phyloP scores from a whole-genome alignment of 2,329 filamentous ascomycete genomes.

The Phialophora expanda region DNA sequence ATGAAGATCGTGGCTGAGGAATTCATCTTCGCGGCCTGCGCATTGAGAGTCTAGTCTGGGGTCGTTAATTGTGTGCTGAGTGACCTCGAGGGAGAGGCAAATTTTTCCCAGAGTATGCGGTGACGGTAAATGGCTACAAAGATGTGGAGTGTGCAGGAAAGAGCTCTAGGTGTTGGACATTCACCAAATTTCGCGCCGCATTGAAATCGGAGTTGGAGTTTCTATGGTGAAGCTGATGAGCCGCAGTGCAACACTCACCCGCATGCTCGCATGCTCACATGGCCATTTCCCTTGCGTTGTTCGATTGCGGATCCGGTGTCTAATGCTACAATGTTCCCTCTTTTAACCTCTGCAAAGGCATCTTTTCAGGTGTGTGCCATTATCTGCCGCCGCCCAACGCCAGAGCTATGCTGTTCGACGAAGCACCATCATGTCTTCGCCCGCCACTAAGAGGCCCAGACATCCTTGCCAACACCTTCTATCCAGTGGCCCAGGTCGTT shows the following conservation, averaged over 20 bases:
- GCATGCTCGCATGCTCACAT: no score
- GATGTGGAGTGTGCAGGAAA: not conserved
- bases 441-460: slow-evolving; percentile 76
- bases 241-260: not conserved
- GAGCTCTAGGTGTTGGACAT: not conserved
- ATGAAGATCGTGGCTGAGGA: slow-evolving; percentile 23
- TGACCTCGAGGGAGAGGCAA: not conserved
- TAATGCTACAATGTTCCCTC: slow-evolving; percentile 16
- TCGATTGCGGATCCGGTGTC: not conserved
- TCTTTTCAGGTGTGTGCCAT: slow-evolving; percentile 1
- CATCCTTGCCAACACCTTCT: slow-evolving; percentile 88
- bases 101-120: not conserved
- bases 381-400: slow-evolving; percentile 21
- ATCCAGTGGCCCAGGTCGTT: slow-evolving; percentile 98
- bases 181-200: not conserved
- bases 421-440: not conserved
- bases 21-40: slow-evolving; percentile 5
- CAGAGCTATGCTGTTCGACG: slow-evolving; percentile 32
- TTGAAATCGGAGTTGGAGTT: not conserved
- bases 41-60: not conserved
- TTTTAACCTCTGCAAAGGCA: not conserved
- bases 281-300: not conserved
- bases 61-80: not conserved
- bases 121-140: not conserved
- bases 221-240: slow-evolving; percentile 1